Evolutionary conservation across 768 basidiomycete genomes (phyloP), one percentile per base, ranked within the genome.

Genomic region (Kwoniella sp.): DNA sequence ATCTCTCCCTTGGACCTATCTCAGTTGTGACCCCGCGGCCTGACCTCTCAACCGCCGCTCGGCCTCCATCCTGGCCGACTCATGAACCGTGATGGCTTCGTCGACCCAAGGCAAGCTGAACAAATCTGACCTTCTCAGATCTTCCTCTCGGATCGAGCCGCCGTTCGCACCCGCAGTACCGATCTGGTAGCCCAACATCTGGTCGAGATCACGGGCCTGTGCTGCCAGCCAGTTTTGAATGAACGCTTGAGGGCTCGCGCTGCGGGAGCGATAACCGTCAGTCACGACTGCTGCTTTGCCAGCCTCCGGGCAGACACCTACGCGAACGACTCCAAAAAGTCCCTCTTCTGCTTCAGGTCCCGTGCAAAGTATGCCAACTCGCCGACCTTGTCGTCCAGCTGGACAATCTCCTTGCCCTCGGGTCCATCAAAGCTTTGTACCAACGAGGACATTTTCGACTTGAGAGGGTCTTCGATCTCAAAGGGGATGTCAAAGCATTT

Each of bases 311-410:
- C 22, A 8, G 32, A 33, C 10, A 60, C 64, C 47, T 41, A 65
- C 11, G 88, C 83, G 67, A 95, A 95, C 1, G 83, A 82, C 57
- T 83, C 80, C 36, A 96, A 76, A 75, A 96, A 96, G 7, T 87
- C 85, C 20, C 84, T 80, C 73, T 92, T 93, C 59, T 88, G 79
- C 64, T 89, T 85, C 1, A 89, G 82, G 63, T 89, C 89, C 61
- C 90, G 85, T 41, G 93, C 78, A 9, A 87, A 87, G 69, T 92
- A 89, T 0, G 87, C 84, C 33, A 84, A 79, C 23, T 86, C 78
- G n/a, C 87, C 84, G 55, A 90, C 91, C 79, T 96, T 89, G 42
- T 95, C 90, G 63, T 95, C 92, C 17, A 93, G 75, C 66, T 83
- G 85, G 14, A 78, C 65, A 17, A 93, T 76, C 43, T 82, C 81